Conservation (phyloP, 2,329 filamentous ascomycete species). For the Cladosporium halotolerans region DNA sequence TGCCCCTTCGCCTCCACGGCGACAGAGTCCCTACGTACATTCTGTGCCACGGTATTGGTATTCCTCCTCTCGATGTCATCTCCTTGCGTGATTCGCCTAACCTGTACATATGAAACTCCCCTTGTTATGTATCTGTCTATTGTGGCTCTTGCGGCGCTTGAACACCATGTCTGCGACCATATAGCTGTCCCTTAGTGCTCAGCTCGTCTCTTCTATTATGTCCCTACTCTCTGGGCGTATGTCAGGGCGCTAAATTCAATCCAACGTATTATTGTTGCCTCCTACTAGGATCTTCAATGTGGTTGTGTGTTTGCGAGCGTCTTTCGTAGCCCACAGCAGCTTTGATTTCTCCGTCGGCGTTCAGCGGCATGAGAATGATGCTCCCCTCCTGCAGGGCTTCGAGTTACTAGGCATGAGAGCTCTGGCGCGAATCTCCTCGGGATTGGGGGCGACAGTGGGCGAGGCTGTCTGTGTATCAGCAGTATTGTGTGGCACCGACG, state of each 20-base stretch:
- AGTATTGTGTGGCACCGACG: too few species aligned
- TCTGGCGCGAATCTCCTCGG: too few species aligned
- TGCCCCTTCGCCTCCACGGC: slow-evolving; percentile 6
- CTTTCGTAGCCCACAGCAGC: slow-evolving; percentile 4
- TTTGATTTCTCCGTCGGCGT: slow-evolving; percentile 2
- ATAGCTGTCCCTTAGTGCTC: slow-evolving; percentile 9
- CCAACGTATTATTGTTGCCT: slow-evolving; percentile 12
- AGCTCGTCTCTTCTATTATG: background rate
- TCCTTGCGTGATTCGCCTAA: background rate
- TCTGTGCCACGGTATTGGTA: slow-evolving; percentile 9
- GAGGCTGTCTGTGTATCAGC: too few species aligned
- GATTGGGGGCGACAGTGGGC: too few species aligned
- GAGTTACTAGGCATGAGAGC: too few species aligned
- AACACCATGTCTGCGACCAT: slow-evolving; percentile 11
- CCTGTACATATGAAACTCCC: slow-evolving; percentile 6
- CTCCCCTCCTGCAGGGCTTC: slow-evolving; percentile 11
- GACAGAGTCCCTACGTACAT: background rate
- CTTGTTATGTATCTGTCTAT: slow-evolving; percentile 6
- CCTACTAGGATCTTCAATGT: slow-evolving; percentile 14
- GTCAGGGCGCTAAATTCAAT: slow-evolving; percentile 6
- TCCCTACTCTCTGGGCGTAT: slow-evolving; percentile 10
- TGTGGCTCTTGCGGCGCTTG: slow-evolving; percentile 10
- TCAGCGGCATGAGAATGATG: slow-evolving; percentile 8
- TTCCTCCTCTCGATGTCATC: slow-evolving; percentile 7
- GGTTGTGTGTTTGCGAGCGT: slow-evolving; percentile 9